Evolutionary conservation across 2,329 filamentous ascomycete genomes (phyloP).

Genomic region (Venturia asperata): DNA sequence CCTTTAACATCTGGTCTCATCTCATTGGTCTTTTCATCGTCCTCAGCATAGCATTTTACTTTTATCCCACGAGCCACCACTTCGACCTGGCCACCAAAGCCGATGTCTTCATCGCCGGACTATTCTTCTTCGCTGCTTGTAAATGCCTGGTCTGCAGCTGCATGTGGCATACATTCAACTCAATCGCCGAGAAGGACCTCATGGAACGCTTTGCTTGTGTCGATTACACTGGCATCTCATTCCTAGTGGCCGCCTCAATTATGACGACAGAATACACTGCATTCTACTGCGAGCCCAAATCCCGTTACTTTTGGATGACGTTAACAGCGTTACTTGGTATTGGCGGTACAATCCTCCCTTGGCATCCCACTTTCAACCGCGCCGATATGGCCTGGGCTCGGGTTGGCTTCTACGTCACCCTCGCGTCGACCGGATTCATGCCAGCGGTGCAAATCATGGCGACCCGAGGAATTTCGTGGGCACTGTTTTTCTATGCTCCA

Average conservation of each 20-base stretch:
- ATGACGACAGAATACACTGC: slow-evolving; percentile 98
- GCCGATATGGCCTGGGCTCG: slow-evolving; percentile 87
- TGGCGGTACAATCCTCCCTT: slow-evolving; percentile 83
- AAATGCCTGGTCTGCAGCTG: slow-evolving; percentile 93
- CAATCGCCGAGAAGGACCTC: slow-evolving; percentile 79
- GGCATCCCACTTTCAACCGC: slow-evolving; percentile 93
- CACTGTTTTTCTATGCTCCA: slow-evolving; percentile 82
- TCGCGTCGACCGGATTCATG: slow-evolving; percentile 81
- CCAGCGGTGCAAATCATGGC: slow-evolving; percentile 77
- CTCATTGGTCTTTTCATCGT: slow-evolving; percentile 82
- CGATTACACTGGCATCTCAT: slow-evolving; percentile 94
- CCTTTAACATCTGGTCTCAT: slow-evolving; percentile 98
- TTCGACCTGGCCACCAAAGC: slow-evolving; percentile 80
- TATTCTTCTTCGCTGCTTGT: slow-evolving; percentile 94
- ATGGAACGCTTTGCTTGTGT: slow-evolving; percentile 96
- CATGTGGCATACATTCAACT: slow-evolving; percentile 99
- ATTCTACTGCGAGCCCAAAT: slow-evolving; percentile 92
- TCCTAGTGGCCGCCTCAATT: slow-evolving; percentile 91
- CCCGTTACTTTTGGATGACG: slow-evolving; percentile 78
- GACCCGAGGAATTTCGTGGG: slow-evolving; percentile 71
- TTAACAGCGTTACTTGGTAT: slow-evolving; percentile 75
- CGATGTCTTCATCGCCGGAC: slow-evolving; percentile 81
- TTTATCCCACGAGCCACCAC: slow-evolving; percentile 82
- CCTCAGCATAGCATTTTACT: slow-evolving; percentile 84
- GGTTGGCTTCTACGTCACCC: slow-evolving; percentile 82